phyloP scores from a whole-genome alignment of 148 eudicot genomes.

The Vaccinium macrocarpon region DNA sequence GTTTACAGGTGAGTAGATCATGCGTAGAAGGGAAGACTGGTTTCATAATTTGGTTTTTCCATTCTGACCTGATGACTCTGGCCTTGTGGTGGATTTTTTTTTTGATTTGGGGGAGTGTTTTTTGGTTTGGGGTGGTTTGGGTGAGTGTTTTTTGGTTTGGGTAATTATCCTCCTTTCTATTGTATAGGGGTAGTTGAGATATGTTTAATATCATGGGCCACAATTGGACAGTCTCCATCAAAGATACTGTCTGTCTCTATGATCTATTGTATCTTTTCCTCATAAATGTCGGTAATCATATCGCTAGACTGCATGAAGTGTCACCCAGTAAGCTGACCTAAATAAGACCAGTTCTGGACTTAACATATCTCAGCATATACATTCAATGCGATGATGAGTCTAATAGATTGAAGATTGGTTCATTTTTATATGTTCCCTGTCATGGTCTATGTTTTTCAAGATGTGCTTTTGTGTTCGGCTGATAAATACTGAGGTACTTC shows the following conservation, averaged over 20 bases:
- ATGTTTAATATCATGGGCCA: neutral
- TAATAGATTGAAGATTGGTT: neutral
- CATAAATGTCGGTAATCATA: neutral
- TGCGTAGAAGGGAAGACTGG: neutral
- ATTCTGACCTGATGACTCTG: neutral
- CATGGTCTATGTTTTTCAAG: neutral
- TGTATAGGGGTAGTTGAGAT: neutral
- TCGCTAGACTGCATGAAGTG: neutral
- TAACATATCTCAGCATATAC: neutral
- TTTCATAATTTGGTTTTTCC: neutral
- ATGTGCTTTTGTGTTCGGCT: neutral
- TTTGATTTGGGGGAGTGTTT: neutral
- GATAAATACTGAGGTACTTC: neutral
- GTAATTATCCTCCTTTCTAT: neutral
- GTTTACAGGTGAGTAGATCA: conserved; percentile 71
- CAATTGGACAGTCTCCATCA: neutral
- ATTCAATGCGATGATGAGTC: neutral
- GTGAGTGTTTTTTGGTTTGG: neutral
- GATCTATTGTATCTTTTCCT: neutral
- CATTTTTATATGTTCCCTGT: neutral
- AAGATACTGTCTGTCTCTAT: neutral
- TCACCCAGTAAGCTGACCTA: neutral
- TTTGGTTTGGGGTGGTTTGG: neutral
- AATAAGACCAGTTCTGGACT: neutral
- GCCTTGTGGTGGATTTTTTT: neutral